Conservation (phyloP, 768 basidiomycete species). For the Stropharia rugosoannulata region DNA sequence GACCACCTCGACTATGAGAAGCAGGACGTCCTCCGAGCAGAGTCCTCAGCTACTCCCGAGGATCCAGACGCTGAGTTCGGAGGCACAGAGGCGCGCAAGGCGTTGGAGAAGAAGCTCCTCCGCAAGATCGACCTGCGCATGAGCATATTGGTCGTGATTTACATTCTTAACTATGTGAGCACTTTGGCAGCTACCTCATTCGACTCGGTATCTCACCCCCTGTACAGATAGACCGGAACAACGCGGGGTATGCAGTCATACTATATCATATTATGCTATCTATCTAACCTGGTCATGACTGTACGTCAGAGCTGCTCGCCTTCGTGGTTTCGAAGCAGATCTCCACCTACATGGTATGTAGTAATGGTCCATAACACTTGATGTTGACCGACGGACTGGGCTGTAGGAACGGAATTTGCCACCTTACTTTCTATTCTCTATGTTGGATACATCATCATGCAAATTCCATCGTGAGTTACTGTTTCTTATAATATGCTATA, state of each 20-base stretch:
- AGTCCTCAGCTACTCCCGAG: conserved; percentile 2
- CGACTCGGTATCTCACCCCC: not conserved
- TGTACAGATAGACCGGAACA: conserved; percentile 69
- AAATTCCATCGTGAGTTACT: conserved; percentile 63
- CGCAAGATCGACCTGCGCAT: conserved; percentile 57
- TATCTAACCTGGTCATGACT: not conserved
- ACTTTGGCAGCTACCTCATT: not conserved
- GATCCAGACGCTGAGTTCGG: conserved; percentile 47
- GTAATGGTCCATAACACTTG: not conserved
- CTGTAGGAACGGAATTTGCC: conserved; percentile 54
- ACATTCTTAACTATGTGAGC: conserved; percentile 49
- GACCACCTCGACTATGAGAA: conserved; percentile 14
- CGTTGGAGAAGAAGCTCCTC: conserved; percentile 51
- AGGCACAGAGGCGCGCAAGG: conserved; percentile 41
- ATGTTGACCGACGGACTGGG: not conserved
- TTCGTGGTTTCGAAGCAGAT: conserved; percentile 69
- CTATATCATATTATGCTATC: not conserved
- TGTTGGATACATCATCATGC: conserved; percentile 76
- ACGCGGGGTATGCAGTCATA: conserved; percentile 46
- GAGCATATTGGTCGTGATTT: conserved; percentile 51
- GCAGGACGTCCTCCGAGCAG: not conserved
- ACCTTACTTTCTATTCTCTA: conserved; percentile 69
- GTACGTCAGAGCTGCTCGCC: conserved; percentile 56
- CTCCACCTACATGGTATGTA: conserved; percentile 47
- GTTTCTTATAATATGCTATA: not conserved